phyloP scores from a whole-genome alignment of 352 stramenopile species.

The Phytophthora meadii region DNA sequence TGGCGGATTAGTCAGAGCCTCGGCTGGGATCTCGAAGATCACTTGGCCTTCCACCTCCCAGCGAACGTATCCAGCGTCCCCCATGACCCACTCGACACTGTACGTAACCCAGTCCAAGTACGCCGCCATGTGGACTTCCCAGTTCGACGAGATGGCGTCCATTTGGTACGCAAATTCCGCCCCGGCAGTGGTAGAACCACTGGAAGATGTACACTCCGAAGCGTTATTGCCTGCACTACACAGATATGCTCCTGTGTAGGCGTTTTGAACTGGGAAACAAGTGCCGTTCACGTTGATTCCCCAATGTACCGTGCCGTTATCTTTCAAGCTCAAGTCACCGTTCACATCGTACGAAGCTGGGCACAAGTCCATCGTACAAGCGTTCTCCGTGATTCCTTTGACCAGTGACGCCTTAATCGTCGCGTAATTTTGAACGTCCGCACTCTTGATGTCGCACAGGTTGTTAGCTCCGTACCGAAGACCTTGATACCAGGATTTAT shows the following conservation, averaged over 20 bases:
- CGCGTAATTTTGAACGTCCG: constrained; percentile 41
- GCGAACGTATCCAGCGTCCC: constrained; percentile 59
- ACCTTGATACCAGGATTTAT: constrained; percentile 77
- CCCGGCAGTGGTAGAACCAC: constrained; percentile 48
- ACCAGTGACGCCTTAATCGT: constrained; percentile 45
- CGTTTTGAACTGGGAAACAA: constrained; percentile 46
- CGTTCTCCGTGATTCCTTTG: constrained; percentile 55
- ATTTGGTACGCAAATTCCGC: constrained; percentile 74
- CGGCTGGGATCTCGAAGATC: constrained; percentile 62
- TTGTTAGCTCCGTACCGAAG: constrained; percentile 68
- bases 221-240: constrained; percentile 59
- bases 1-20: constrained; percentile 33
- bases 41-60: constrained; percentile 61
- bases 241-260: constrained; percentile 32
- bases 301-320: constrained; percentile 51
- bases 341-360: constrained; percentile 64
- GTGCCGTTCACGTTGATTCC: constrained; percentile 69
- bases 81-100: constrained; percentile 53
- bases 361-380: constrained; percentile 48
- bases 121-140: constrained; percentile 64
- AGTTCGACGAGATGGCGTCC: constrained; percentile 79
- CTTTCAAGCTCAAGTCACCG: constrained; percentile 48
- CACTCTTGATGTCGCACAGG: constrained; percentile 42
- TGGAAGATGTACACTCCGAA: constrained; percentile 21
- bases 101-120: constrained; percentile 84